phyloP scores from a whole-genome alignment of 2,329 filamentous ascomycete genomes.

The Alternaria dauci region DNA sequence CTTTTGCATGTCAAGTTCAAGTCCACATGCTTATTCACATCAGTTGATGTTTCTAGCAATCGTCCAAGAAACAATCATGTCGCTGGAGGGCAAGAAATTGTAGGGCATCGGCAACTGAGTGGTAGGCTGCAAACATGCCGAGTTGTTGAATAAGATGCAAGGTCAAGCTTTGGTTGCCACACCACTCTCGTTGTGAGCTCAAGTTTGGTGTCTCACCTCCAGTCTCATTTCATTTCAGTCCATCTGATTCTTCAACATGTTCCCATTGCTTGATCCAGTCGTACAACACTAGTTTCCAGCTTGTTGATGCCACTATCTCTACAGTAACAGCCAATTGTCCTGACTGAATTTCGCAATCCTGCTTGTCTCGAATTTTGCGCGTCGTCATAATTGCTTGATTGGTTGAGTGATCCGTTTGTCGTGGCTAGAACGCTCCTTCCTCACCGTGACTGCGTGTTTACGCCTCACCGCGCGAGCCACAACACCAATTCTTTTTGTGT shows the following conservation, averaged over 20 bases:
- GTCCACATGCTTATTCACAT: neutral
- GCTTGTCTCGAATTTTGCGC: neutral
- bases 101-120: neutral
- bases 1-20: neutral
- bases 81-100: neutral
- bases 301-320: neutral
- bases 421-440: slow-evolving; percentile 12
- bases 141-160: neutral
- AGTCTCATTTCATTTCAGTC: neutral
- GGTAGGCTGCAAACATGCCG: neutral
- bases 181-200: neutral
- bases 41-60: neutral
- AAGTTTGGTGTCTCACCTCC: neutral
- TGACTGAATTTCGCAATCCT: neutral
- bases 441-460: neutral
- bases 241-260: neutral
- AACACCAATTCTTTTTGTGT: neutral
- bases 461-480: neutral
- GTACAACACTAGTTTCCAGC: neutral
- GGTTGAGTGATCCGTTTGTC: slow-evolving; percentile 6
- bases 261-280: neutral
- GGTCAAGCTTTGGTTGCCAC: neutral
- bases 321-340: neutral
- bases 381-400: neutral
- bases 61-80: neutral